Percentiles rank a stretch among this genome's conserved stretches.
Evolutionary conservation across 1,284 basidiomycete species (phyloP).

Genomic region (Puccinia sorghi): DNA sequence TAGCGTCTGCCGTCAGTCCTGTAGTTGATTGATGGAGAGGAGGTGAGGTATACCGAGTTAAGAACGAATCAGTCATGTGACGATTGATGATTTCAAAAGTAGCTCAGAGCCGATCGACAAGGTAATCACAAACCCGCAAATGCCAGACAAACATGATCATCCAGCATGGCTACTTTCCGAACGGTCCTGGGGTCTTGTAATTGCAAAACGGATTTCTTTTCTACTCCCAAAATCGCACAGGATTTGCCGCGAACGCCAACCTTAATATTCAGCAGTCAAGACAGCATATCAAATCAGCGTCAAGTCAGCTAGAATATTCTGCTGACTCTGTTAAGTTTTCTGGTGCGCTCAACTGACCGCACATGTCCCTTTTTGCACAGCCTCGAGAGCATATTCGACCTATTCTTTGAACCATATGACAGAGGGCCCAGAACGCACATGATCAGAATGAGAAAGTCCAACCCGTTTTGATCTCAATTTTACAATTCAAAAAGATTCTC

Average conservation of each 20-base stretch:
- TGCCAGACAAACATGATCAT: slow-evolving; percentile 95
- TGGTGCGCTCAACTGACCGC: slow-evolving; percentile 67
- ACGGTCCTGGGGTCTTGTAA: slow-evolving; percentile 97
- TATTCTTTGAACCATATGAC: slow-evolving; percentile 58
- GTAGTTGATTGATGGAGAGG: slow-evolving; percentile 49
- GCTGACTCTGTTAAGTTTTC: neutral
- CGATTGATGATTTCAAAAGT: neutral
- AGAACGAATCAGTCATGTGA: neutral
- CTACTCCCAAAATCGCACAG: slow-evolving; percentile 93
- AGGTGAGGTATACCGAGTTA: slow-evolving; percentile 13
- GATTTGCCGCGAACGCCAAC: slow-evolving; percentile 94
- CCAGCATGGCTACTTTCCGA: slow-evolving; percentile 96
- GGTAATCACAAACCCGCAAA: slow-evolving; percentile 75
- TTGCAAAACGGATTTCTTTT: slow-evolving; percentile 97
- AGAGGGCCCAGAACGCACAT: neutral
- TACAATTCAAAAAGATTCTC: neutral
- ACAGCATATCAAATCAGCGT: slow-evolving; percentile 34
- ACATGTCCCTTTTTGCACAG: slow-evolving; percentile 94
- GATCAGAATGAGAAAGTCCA: neutral
- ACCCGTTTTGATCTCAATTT: neutral
- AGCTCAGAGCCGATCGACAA: neutral
- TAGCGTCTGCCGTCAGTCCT: slow-evolving; percentile 97
- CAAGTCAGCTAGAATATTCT: neutral
- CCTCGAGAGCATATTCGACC: slow-evolving; percentile 98
- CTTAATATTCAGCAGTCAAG: slow-evolving; percentile 60